Evolutionary conservation across 805 yeast species (phyloP).

Genomic region (Barnettozyma salicaria): DNA sequence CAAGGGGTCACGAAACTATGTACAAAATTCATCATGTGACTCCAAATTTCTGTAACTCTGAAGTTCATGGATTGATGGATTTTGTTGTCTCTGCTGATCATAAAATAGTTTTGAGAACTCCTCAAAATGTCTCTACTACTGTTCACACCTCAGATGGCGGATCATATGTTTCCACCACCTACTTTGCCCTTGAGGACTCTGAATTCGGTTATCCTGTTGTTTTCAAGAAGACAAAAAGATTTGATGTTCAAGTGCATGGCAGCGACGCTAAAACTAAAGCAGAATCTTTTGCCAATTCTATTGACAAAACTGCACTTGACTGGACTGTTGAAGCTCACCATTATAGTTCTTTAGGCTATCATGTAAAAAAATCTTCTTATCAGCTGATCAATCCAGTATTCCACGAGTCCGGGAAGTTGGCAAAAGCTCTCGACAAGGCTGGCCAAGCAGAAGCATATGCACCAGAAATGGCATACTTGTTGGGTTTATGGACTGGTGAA

Average conservation of each 20-base stretch:
- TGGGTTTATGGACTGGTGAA: conserved; percentile 38
- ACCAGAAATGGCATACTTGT: conserved; percentile 32
- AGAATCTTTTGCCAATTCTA: conserved; percentile 19
- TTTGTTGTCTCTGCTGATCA: conserved; percentile 36
- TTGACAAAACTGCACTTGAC: conserved; percentile 21
- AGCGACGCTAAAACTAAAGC: conserved; percentile 22
- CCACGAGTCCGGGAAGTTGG: conserved; percentile 30
- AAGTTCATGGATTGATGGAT: conserved; percentile 15
- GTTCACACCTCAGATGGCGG: conserved; percentile 14
- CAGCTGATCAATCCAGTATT: conserved; percentile 34
- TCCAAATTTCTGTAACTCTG: conserved; percentile 2
- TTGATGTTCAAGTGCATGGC: conserved; percentile 6
- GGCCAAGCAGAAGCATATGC: conserved; percentile 21
- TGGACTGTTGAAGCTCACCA: conserved; percentile 39
- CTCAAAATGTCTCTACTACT: conserved; percentile 21
- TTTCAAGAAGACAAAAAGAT: conserved; percentile 1
- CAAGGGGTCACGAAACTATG: conserved; percentile 40
- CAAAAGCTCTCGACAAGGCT: conserved; percentile 21
- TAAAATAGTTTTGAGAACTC: conserved; percentile 34
- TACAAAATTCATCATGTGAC: conserved; percentile 32
- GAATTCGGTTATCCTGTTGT: conserved; percentile 15
- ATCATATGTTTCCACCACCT: conserved; percentile 21
- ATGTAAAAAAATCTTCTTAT: conserved; percentile 28
- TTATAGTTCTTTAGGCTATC: conserved; percentile 24
- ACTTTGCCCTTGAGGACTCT: conserved; percentile 19